phyloP scores from a whole-genome alignment of 768 basidiomycete genomes.

The Suillus decipiens region DNA sequence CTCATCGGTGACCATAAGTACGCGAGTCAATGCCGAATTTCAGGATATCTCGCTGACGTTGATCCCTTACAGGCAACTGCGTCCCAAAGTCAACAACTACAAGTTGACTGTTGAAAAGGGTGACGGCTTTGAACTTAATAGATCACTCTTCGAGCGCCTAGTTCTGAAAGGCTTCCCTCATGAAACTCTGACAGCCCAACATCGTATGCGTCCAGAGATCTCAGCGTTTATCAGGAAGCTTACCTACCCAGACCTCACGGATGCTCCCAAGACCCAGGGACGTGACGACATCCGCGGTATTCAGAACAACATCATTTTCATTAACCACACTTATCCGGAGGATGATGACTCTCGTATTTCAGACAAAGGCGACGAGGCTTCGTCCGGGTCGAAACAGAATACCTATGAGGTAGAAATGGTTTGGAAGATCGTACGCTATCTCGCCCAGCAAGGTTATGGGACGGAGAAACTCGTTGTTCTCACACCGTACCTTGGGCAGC shows the following conservation, averaged over 20 bases:
- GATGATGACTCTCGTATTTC: conserved; percentile 43
- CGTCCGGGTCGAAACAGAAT: conserved; percentile 63
- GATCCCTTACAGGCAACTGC: conserved; percentile 52
- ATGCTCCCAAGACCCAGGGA: conserved; percentile 49
- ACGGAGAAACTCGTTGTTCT: conserved; percentile 62
- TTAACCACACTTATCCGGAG: conserved; percentile 58
- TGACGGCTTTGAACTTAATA: conserved; percentile 66
- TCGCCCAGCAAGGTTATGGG: conserved; percentile 67
- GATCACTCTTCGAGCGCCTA: conserved; percentile 69
- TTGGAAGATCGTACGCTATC: conserved; percentile 63
- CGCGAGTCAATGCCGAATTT: conserved; percentile 18
- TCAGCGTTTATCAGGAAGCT: conserved; percentile 59
- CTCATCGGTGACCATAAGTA: conserved; percentile 77
- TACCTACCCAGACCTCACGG: conserved; percentile 65
- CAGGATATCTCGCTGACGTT: background rate
- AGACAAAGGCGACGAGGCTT: conserved; percentile 49
- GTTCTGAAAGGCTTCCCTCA: conserved; percentile 66
- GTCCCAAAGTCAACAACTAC: conserved; percentile 73
- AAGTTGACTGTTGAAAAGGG: conserved; percentile 65
- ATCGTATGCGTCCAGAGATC: conserved; percentile 78
- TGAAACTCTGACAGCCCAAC: conserved; percentile 53
- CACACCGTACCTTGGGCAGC: conserved; percentile 71
- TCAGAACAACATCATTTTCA: conserved; percentile 60
- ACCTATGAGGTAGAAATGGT: conserved; percentile 62
- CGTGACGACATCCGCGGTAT: conserved; percentile 58